phyloP scores from a whole-genome alignment of 1,284 basidiomycete genomes.

The Sporisorium graminicola region DNA sequence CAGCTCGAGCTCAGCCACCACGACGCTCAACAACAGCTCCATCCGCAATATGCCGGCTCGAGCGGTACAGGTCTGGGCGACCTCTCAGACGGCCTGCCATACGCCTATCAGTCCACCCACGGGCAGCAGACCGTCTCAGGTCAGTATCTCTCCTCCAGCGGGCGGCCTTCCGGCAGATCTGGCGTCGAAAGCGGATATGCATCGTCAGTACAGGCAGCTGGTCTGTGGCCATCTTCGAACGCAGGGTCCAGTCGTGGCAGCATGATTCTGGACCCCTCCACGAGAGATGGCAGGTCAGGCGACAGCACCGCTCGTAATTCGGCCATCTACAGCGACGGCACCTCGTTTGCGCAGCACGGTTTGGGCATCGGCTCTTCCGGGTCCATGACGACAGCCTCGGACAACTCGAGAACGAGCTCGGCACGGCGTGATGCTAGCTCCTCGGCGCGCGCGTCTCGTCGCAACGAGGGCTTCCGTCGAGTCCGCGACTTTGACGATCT shows the following conservation, averaged over 20 bases:
- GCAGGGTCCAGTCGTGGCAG: constrained; percentile 24
- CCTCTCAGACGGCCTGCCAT: constrained; percentile 41
- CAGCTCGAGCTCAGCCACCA: constrained; percentile 13
- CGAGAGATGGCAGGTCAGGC: constrained; percentile 24
- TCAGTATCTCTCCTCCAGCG: constrained; percentile 29
- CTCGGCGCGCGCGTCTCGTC: constrained; percentile 27
- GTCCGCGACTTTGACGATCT: constrained; percentile 63
- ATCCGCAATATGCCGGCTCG: constrained; percentile 31
- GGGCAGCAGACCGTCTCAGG: constrained; percentile 19
- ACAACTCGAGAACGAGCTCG: constrained; percentile 44
- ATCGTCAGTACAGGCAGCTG: constrained; percentile 6
- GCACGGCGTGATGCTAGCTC: constrained; percentile 16
- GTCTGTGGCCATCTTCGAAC: constrained; percentile 30
- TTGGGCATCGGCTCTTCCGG: constrained; percentile 40
- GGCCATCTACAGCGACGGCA: constrained; percentile 35
- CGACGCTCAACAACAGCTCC: constrained; percentile 17
- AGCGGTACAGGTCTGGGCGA: constrained; percentile 32
- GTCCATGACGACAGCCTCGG: constrained; percentile 45
- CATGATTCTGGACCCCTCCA: constrained; percentile 40
- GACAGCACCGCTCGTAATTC: constrained; percentile 41
- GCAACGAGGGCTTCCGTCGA: constrained; percentile 60
- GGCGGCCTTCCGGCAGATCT: not conserved
- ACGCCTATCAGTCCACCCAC: constrained; percentile 38
- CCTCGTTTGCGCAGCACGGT: constrained; percentile 38
- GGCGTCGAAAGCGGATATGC: constrained; percentile 3